These are phyloP conservation scores for Opeltia flavorubescens DNA, from an alignment of 495 filamentous ascomycete species.

Conservation along the genomic window DNA sequence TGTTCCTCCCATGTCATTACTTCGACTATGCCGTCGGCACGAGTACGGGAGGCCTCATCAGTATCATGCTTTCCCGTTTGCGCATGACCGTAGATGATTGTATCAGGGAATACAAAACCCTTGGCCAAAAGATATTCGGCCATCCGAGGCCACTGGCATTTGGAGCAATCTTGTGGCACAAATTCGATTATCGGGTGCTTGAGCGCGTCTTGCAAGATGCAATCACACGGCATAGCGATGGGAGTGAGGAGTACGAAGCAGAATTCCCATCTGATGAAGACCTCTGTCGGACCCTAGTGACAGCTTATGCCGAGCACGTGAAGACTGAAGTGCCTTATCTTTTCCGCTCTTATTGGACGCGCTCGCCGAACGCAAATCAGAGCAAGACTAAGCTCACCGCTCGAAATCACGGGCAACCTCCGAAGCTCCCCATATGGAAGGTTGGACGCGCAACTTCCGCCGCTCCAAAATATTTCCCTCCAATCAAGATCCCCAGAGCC, in stretches of 20 bases:
- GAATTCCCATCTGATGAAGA: conserved; percentile 13
- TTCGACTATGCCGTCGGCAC: conserved; percentile 14
- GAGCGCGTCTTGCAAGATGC: conserved; percentile 5
- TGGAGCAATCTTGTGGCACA: conserved; percentile 4
- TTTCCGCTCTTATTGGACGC: conserved; percentile 24
- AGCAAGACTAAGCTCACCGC: conserved; percentile 18
- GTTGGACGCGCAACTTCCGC: conserved; percentile 37
- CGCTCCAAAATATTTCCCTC: conserved; percentile 35
- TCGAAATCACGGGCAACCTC: conserved; percentile 11
- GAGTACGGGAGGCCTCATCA: conserved; percentile 25
- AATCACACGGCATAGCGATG: conserved; percentile 1
- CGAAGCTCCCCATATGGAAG: conserved; percentile 29
- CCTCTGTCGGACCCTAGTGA: conserved; percentile 20
- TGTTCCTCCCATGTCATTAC: conserved; percentile 11
- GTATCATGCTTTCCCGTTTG: conserved; percentile 35
- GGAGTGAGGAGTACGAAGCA: not conserved
- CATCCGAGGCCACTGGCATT: conserved; percentile 9
- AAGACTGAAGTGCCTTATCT: conserved; percentile 21
- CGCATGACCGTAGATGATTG: conserved; percentile 36
- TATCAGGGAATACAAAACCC: conserved; percentile 29
- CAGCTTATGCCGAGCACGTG: not conserved
- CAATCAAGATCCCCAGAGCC: conserved; percentile 12
- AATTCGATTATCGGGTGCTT: conserved; percentile 1
- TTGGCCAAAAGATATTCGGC: conserved; percentile 32
- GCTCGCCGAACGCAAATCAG: conserved; percentile 20